Evolutionary conservation across 352 stramenopile species (phyloP).

Genomic region (Phytopythium cucurbitacearum): DNA sequence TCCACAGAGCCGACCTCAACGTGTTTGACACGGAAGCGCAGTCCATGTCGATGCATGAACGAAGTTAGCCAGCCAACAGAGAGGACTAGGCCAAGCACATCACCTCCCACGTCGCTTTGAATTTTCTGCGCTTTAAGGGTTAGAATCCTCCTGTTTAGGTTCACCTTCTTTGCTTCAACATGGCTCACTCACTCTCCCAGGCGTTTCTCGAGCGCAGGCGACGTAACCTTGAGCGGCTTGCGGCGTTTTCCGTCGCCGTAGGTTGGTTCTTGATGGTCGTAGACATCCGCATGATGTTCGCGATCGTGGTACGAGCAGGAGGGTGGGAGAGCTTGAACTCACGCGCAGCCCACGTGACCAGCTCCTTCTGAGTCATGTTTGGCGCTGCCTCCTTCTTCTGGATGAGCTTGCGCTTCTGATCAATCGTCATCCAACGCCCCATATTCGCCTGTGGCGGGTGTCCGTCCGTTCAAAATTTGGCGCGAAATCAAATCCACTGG

Average conservation of each 20-base stretch:
- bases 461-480: no score
- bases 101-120: slow-evolving; percentile 6
- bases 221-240: slow-evolving; percentile 6
- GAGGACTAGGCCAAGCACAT: slow-evolving; percentile 2
- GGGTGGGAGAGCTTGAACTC: neutral
- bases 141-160: neutral
- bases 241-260: slow-evolving; percentile 9
- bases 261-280: slow-evolving; percentile 1
- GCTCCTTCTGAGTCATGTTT: slow-evolving; percentile 2
- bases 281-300: slow-evolving; percentile 1
- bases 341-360: neutral
- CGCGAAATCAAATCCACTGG: no score
- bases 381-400: no score
- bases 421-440: no score
- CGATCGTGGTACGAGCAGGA: slow-evolving; percentile 3
- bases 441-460: no score
- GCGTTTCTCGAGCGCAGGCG: neutral
- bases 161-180: slow-evolving; percentile 2
- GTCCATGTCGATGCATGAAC: slow-evolving; percentile 1
- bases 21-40: neutral
- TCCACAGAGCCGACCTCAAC: slow-evolving; percentile 6
- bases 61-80: slow-evolving; percentile 5
- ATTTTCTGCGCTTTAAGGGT: slow-evolving; percentile 5
- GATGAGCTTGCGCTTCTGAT: no score
- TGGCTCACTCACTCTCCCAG: slow-evolving; percentile 2